Evolutionary conservation across 2,329 filamentous ascomycete genomes (phyloP).

Genomic region (Metarhizium brunneum): DNA sequence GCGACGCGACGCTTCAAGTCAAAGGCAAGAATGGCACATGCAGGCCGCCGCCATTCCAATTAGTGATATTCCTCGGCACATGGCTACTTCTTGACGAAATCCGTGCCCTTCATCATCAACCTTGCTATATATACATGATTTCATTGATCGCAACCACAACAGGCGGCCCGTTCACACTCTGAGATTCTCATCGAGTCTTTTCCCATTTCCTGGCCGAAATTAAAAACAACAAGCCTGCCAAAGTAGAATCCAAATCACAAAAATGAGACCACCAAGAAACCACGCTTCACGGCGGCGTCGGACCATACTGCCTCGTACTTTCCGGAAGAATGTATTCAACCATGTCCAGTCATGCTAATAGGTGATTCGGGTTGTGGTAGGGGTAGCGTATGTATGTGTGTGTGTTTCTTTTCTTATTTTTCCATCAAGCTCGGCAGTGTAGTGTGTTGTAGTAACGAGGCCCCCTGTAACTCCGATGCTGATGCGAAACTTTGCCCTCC

Average conservation of each 20-base stretch:
- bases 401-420: neutral
- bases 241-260: neutral
- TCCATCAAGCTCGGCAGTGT: neutral
- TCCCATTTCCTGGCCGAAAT: slow-evolving; percentile 2
- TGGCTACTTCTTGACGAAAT: neutral
- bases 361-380: no score
- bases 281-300: neutral
- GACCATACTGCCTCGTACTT: neutral
- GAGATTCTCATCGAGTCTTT: neutral
- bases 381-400: no score
- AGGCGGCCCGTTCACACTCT: neutral
- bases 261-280: neutral
- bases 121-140: slow-evolving; percentile 4
- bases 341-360: neutral
- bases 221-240: slow-evolving; percentile 3
- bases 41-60: neutral
- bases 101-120: neutral
- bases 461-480: slow-evolving; percentile 24
- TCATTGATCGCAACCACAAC: slow-evolving; percentile 1
- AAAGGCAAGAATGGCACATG: no score
- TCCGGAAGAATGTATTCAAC: neutral
- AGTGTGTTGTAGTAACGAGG: slow-evolving; percentile 8
- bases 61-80: neutral
- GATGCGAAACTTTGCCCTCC: slow-evolving; percentile 14
- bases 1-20: no score